Evolutionary conservation across 257 asterid genomes (phyloP).

Genomic region (Asclepias syriaca): DNA sequence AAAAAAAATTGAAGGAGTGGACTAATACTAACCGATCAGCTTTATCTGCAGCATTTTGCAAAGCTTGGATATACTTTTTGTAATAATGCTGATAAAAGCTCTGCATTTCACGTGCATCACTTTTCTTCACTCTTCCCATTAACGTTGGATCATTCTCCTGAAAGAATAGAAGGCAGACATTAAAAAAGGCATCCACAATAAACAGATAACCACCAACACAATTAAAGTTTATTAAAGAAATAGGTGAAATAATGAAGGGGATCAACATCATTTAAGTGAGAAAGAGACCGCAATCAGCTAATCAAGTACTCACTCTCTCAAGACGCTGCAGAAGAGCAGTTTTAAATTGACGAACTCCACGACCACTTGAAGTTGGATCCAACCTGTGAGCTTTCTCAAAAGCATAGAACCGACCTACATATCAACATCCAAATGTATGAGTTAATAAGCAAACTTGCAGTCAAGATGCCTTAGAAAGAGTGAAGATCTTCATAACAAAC

Average conservation of each 20-base stretch:
- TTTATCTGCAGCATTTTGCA: conserved; percentile 97
- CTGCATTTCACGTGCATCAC: conserved; percentile 99
- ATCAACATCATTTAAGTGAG: background rate
- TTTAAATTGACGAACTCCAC: conserved; percentile 97
- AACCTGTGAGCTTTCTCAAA: conserved; percentile 92
- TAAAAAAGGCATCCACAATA: background rate
- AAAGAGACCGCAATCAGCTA: background rate
- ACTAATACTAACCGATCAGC: conserved; percentile 77
- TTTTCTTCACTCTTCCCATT: conserved; percentile 95
- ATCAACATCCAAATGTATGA: conserved; percentile 9
- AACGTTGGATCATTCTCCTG: conserved; percentile 99
- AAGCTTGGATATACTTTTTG: conserved; percentile 94
- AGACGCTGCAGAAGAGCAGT: conserved; percentile 93
- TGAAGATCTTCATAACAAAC: background rate
- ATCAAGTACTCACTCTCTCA: conserved; percentile 59
- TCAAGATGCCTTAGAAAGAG: background rate
- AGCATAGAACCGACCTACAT: conserved; percentile 94
- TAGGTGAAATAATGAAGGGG: background rate
- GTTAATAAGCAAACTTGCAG: background rate
- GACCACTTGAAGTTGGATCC: conserved; percentile 97
- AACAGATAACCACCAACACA: conserved; percentile 1
- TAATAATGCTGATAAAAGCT: conserved; percentile 98
- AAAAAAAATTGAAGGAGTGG: conserved; percentile 13
- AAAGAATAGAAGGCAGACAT: conserved; percentile 17
- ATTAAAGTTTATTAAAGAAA: background rate